phyloP scores from a whole-genome alignment of 768 basidiomycete genomes.

The Mycena epipterygia region DNA sequence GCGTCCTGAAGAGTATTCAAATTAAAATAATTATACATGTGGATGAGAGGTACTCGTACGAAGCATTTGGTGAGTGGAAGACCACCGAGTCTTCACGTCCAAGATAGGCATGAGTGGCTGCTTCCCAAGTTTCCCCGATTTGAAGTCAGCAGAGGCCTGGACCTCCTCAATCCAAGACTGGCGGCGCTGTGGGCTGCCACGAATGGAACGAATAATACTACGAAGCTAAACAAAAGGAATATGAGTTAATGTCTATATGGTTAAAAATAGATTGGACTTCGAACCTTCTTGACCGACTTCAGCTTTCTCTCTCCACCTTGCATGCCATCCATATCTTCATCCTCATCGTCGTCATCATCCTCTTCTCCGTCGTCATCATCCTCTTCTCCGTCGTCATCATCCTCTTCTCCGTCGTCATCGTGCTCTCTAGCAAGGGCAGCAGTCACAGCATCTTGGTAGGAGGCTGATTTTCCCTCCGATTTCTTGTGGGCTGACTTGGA shows the following conservation, averaged over 20 bases:
- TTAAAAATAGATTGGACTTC: background rate
- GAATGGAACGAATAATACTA: constrained; percentile 41
- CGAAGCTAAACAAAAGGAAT: constrained; percentile 39
- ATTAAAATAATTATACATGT: background rate
- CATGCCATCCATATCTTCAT: too few relatives aligned
- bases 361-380: background rate
- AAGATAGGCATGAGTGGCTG: background rate
- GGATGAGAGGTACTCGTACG: background rate
- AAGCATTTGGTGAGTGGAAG: constrained; percentile 5
- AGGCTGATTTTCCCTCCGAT: constrained; percentile 36
- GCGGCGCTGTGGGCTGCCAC: constrained; percentile 40
- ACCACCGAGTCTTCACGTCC: background rate
- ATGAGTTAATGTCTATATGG: too few relatives aligned
- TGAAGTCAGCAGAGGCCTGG: background rate
- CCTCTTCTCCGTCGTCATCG: constrained; percentile 16
- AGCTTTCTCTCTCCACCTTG: too few relatives aligned
- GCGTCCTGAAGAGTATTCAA: background rate
- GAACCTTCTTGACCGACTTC: background rate
- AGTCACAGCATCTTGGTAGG: constrained; percentile 39
- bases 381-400: background rate
- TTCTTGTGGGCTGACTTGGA: constrained; percentile 36
- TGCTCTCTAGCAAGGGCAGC: constrained; percentile 20
- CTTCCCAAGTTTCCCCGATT: background rate
- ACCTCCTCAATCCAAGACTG: background rate
- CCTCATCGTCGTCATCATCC: too few relatives aligned